Evolutionary conservation across 2,329 filamentous ascomycete species (phyloP).

Genomic region (Neofusicoccum ribis): DNA sequence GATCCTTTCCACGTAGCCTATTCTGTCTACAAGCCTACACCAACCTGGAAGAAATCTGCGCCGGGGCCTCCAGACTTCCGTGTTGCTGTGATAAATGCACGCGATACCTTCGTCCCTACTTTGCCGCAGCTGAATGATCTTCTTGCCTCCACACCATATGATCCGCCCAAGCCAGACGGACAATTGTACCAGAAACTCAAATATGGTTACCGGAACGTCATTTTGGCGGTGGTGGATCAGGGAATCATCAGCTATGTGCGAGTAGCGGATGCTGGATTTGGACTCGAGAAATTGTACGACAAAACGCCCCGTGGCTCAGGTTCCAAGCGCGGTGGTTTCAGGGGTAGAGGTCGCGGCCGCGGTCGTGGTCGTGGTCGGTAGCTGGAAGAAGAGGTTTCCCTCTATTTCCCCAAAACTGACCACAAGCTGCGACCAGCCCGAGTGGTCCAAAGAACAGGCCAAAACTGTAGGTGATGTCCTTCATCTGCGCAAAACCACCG

Average conservation of each 20-base stretch:
- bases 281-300: constrained; percentile 62
- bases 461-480: no score
- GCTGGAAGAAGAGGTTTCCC: background rate
- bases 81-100: constrained; percentile 77
- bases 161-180: constrained; percentile 57
- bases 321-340: constrained; percentile 30
- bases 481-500: background rate
- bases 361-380: constrained; percentile 33
- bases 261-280: constrained; percentile 78
- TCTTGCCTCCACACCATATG: constrained; percentile 71
- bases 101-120: constrained; percentile 69
- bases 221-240: constrained; percentile 85
- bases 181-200: constrained; percentile 75
- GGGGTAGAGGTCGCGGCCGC: constrained; percentile 37
- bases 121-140: constrained; percentile 70
- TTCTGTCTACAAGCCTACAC: constrained; percentile 76
- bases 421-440: background rate
- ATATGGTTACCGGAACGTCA: constrained; percentile 78
- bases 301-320: constrained; percentile 51
- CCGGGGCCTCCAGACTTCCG: constrained; percentile 81
- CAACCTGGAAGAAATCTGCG: constrained; percentile 63
- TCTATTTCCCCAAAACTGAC: background rate
- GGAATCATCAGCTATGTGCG: constrained; percentile 87
- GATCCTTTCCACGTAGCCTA: constrained; percentile 72
- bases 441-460: background rate